phyloP scores from a whole-genome alignment of 2,329 filamentous ascomycete genomes.

The Myriosclerotinia duriaeana region DNA sequence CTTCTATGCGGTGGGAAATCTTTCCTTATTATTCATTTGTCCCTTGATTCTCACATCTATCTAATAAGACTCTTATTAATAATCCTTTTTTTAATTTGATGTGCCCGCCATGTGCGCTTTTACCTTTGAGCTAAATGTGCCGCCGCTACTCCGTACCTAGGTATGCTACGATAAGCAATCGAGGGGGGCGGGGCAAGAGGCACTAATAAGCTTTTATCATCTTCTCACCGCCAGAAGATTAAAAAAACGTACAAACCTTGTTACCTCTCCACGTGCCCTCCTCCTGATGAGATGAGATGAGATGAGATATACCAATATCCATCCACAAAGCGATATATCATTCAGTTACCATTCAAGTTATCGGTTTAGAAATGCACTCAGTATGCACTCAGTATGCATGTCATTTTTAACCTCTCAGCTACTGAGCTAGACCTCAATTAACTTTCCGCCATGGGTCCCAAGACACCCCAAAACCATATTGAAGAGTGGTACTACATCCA shows the following conservation, averaged over 20 bases:
- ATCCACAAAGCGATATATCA: too few relatives aligned
- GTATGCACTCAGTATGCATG: too few relatives aligned
- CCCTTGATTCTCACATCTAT: slow-evolving; percentile 7
- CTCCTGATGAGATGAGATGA: too few relatives aligned
- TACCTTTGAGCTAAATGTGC: slow-evolving; percentile 4
- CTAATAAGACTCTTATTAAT: too few relatives aligned
- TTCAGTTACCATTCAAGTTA: too few relatives aligned
- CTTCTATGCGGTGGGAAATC: slow-evolving; percentile 6
- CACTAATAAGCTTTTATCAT: neutral
- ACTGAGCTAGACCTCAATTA: neutral
- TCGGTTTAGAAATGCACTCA: too few relatives aligned
- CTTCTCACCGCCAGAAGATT: slow-evolving; percentile 3
- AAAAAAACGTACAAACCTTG: neutral
- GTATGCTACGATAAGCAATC: slow-evolving; percentile 20
- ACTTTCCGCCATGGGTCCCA: slow-evolving; percentile 2
- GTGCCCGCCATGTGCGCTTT: slow-evolving; percentile 21
- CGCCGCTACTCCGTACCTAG: too few relatives aligned
- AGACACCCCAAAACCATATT: neutral
- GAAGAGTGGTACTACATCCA: neutral
- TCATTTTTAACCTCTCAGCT: too few relatives aligned
- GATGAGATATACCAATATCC: too few relatives aligned
- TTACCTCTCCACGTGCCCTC: neutral
- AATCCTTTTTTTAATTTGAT: too few relatives aligned
- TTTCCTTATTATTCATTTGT: neutral
- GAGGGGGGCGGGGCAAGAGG: slow-evolving; percentile 6